Base-by-base conservation (phyloP, 768 basidiomycete genomes). In the Termitomyces sp. region DNA sequence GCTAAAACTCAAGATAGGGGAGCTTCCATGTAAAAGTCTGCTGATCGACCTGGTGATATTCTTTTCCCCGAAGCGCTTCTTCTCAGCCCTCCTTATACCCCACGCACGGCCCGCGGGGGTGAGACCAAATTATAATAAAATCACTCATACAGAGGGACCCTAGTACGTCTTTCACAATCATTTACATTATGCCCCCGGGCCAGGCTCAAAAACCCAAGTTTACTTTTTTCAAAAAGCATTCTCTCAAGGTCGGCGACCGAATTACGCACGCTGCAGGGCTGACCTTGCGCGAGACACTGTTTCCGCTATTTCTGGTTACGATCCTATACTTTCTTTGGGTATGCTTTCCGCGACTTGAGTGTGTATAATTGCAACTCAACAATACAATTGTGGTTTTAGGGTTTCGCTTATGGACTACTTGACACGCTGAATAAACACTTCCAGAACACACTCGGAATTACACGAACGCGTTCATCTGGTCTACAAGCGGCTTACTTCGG, bases 311-410 rank as follows among this genome's bases (percentile, higher is more conserved):
- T 56, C 63, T 71, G 25, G 70, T 71, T 20, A 71, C 70, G 31
- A 71, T 71, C 52, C 46, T 71, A 39, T 71, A 70, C 42, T 71
- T 70, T 53, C 67, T 71, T 36, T 71, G 70, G 70, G 70, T 69
- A 53, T n/a, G 61, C 27, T 46, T 38, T 7, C 7, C 25, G 0
- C 45, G n/a, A 27, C 22, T 25, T 29, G 20, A 35, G 22, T 18
- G 18, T 11, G n/a, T 6, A 9, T 22, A 12, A 36, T 33, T 49
- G 16, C n/a, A n/a, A 32, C n/a, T 20, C 22, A 9, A 31, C 33
- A 33, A 50, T 35, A 2, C 41, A 16, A 41, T 27, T 45, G 12
- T 60, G 12, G 3, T 16, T 29, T 7, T 27, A 69, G 70, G 70
- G 70, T 3, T 71, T 71, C 31, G 70, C 70, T 0, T 70, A 71